Conservation (phyloP, 495 filamentous ascomycete species). For the Aspergillus homomorphus region DNA sequence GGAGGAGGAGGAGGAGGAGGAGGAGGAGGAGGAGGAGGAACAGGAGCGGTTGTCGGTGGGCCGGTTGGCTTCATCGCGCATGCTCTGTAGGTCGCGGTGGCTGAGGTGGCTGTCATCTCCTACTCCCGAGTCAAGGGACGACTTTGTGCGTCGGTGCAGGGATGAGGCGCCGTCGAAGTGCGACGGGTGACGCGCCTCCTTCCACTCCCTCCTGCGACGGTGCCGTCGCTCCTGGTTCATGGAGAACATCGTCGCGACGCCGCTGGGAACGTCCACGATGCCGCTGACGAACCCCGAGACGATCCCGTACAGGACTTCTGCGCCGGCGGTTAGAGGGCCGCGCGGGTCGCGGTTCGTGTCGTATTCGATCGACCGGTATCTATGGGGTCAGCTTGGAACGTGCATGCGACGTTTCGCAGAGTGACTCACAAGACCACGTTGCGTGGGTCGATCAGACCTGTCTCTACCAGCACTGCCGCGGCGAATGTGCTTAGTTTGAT, state of each 20-base stretch:
- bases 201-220: constrained; percentile 12
- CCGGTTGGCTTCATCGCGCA: background rate
- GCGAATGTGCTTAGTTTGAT: constrained; percentile 66
- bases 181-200: background rate
- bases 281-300: constrained; percentile 74
- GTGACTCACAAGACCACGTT: constrained; percentile 63
- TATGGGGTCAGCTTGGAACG: constrained; percentile 19
- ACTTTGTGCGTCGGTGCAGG: background rate
- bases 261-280: constrained; percentile 74
- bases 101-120: background rate
- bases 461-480: constrained; percentile 60
- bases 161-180: background rate
- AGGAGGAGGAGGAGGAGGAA: background rate
- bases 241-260: constrained; percentile 55
- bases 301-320: constrained; percentile 72
- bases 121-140: constrained; percentile 1
- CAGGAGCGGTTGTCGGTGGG: background rate
- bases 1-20: too few relatives aligned
- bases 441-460: constrained; percentile 57
- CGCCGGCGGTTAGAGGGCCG: constrained; percentile 68
- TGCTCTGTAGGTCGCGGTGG: background rate
- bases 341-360: constrained; percentile 69
- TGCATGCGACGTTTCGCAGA: background rate
- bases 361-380: constrained; percentile 65
- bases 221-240: constrained; percentile 12